Conservation (phyloP, 2,329 filamentous ascomycete species). For the Cladosporium oxysporum region DNA sequence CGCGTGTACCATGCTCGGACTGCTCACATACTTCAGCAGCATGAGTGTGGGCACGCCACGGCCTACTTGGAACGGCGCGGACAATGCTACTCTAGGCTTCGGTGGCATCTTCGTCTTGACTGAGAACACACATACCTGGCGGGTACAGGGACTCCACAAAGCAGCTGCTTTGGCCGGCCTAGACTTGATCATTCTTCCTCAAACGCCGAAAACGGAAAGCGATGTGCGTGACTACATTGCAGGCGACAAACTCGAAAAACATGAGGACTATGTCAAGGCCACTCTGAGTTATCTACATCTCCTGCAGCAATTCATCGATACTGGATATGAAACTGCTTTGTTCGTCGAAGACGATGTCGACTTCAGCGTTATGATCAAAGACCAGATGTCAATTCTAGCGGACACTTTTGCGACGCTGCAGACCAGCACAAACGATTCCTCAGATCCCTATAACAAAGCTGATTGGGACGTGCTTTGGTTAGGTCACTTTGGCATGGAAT, state of each 20-base stretch:
- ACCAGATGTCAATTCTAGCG: not conserved
- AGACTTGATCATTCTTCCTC: not conserved
- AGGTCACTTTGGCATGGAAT: not conserved
- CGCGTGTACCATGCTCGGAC: not conserved
- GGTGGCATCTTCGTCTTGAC: not conserved
- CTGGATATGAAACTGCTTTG: not conserved
- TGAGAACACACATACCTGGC: not conserved
- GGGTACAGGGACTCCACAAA: not conserved
- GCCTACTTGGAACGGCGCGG: not conserved
- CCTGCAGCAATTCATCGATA: not conserved
- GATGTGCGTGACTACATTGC: not conserved
- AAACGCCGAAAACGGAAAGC: not conserved
- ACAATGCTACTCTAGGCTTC: not conserved
- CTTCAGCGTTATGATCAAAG: not conserved
- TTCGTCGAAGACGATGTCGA: not conserved
- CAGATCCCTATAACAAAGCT: not conserved
- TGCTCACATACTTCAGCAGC: not conserved
- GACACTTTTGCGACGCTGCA: not conserved
- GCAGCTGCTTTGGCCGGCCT: not conserved
- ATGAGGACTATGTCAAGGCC: not conserved
- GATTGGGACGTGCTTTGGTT: not conserved
- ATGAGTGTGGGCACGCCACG: not conserved
- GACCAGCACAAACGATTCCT: not conserved
- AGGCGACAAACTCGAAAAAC: not conserved
- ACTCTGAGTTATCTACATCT: not conserved